Evolutionary conservation across 2,329 filamentous ascomycete species (phyloP), one percentile per base, ranked within the genome.

Genomic region (Tolypocladium tropicale): DNA sequence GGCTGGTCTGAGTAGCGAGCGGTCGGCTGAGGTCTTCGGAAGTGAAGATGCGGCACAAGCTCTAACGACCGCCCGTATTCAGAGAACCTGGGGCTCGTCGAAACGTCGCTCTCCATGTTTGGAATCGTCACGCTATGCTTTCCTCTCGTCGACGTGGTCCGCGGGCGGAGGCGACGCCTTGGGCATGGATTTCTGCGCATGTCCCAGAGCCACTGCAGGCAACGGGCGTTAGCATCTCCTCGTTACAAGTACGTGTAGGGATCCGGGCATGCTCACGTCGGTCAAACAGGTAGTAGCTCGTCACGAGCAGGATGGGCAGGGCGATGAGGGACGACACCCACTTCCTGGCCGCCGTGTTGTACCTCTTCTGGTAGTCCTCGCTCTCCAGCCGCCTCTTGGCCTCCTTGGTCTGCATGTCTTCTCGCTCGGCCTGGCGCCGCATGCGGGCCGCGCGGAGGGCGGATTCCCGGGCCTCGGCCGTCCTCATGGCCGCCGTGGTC

Each of bases 281-380:
- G 50, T 81, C 74, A 65, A 78, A 82, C 3, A 83, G 64, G 53
- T 74, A 75, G 59, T 79, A 83, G 25, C 79, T 81, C 30, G 78
- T 79, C 53, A 83, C 79, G 16, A 82, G 58, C 5, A 82, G 62
- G 34, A 83, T 75, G 2, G 80, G 80, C 67, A 81, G 61, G 28
- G 77, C 78, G 55, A 82, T 73, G 60, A 83, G 77, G 9, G 73
- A 58, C 25, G 70, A 67, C 3, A 72, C 67, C 71, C 77, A 81
- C 61, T 72, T 76, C 57, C 76, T 65, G 55, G 74, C 71, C 33
- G 75, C 73, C 39, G 63, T 61, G 55, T 76, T 73, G 63, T 78
- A 80, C 43, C 74, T 70, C 58, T 63, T 63, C 61, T 73, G 67
- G 60, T 75, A 78, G 48, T 74, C 72, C 39, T 70, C 60, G 48